Evolutionary conservation across 305 asterid species (phyloP).

Genomic region (Stenogyne calaminthoides): DNA sequence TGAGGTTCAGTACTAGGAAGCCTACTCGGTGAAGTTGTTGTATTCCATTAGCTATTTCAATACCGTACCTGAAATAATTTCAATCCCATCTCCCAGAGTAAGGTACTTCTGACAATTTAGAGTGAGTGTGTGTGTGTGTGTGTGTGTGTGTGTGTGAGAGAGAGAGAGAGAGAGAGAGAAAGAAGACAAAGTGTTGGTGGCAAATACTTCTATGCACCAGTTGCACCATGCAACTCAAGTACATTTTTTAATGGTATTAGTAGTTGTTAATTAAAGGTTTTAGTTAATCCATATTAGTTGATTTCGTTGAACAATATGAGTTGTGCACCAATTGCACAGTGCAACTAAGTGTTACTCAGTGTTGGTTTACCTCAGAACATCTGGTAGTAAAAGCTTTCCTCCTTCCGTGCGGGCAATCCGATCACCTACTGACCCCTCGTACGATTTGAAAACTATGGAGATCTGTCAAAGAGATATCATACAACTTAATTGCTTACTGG

Average conservation of each 20-base stretch:
- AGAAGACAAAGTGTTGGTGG: neutral
- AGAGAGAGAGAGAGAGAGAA: neutral
- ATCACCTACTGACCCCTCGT: constrained; percentile 66
- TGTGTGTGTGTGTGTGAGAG: neutral
- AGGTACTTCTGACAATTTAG: neutral
- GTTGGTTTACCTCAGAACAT: constrained; percentile 52
- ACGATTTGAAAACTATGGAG: constrained; percentile 54
- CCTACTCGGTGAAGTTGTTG: constrained; percentile 56
- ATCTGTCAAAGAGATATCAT: constrained; percentile 42
- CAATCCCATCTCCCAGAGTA: constrained; percentile 15
- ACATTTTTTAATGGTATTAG: too few species aligned
- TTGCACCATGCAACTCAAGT: too few species aligned
- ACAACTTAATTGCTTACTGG: neutral
- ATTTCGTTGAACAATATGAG: too few species aligned
- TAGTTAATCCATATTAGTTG: too few species aligned
- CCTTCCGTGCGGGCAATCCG: constrained; percentile 48
- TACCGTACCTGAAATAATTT: constrained; percentile 48
- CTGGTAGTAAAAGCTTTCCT: constrained; percentile 58
- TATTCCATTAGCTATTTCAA: constrained; percentile 52
- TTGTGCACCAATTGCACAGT: too few species aligned
- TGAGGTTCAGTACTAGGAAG: constrained; percentile 54
- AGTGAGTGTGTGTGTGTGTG: neutral
- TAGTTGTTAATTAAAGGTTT: too few species aligned
- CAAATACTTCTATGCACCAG: too few species aligned
- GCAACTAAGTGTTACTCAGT: too few species aligned